These are phyloP conservation scores for Theobroma grandiflorum DNA, from an alignment of 441 rosid species.

Conservation along the genomic window DNA sequence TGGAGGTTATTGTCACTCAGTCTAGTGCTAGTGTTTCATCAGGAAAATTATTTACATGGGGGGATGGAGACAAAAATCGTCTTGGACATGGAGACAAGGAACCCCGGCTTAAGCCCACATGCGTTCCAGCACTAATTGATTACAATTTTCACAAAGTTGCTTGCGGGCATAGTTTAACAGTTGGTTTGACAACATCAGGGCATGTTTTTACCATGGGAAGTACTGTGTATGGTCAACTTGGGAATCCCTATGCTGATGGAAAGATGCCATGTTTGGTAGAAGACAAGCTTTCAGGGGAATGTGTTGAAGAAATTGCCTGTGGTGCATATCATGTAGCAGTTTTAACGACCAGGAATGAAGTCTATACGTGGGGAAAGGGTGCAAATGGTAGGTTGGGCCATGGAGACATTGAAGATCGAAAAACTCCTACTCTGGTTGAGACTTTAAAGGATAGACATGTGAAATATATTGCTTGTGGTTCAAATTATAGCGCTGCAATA, in stretches of 20 bases:
- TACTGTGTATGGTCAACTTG: constrained; percentile 94
- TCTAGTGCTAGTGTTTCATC: constrained; percentile 78
- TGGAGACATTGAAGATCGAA: constrained; percentile 92
- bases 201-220: constrained; percentile 94
- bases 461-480: constrained; percentile 90
- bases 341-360: constrained; percentile 87
- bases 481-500: constrained; percentile 84
- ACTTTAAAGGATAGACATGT: constrained; percentile 91
- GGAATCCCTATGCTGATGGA: constrained; percentile 81
- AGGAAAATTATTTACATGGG: constrained; percentile 97
- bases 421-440: constrained; percentile 82
- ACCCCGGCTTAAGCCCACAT: constrained; percentile 86
- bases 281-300: constrained; percentile 77
- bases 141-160: constrained; percentile 86
- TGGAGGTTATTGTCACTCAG: constrained; percentile 88
- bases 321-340: constrained; percentile 92
- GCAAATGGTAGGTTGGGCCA: constrained; percentile 98
- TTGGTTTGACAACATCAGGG: constrained; percentile 86
- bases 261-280: constrained; percentile 79
- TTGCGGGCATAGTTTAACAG: constrained; percentile 96
- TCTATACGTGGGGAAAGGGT: constrained; percentile 98
- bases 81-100: constrained; percentile 99
- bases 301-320: constrained; percentile 86
- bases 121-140: constrained; percentile 89
- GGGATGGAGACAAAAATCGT: constrained; percentile 96